Percentiles rank a stretch among this genome's conserved stretches.
phyloP scores from a whole-genome alignment of 805 yeast genomes.

The Yarrowia keelungensis region DNA sequence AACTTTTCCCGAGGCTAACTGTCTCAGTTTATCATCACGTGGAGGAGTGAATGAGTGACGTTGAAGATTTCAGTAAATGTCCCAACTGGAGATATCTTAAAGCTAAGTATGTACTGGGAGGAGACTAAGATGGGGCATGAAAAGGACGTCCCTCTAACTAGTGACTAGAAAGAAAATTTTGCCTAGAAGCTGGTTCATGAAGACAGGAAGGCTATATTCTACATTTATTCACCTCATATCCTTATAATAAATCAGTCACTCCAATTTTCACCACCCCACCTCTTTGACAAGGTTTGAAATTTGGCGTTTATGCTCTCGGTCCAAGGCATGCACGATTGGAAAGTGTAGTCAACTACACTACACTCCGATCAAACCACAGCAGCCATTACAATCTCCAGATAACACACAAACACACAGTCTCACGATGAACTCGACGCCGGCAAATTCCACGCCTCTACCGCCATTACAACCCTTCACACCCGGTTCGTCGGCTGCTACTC shows the following conservation, averaged over 20 bases:
- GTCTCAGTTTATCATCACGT: too few species aligned
- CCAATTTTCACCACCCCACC: background rate
- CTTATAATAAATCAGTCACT: too few species aligned
- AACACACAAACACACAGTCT: background rate
- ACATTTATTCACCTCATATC: too few species aligned
- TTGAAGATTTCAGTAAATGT: too few species aligned
- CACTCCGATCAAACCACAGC: background rate
- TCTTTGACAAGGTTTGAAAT: slow-evolving; percentile 3
- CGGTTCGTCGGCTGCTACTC: slow-evolving; percentile 14
- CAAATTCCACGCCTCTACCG: slow-evolving; percentile 33
- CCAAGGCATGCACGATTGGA: background rate
- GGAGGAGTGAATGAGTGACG: too few species aligned
- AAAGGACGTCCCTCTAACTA: too few species aligned
- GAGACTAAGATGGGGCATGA: too few species aligned
- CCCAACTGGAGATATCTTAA: too few species aligned
- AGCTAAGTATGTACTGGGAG: too few species aligned
- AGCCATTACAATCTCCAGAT: background rate
- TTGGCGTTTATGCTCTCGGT: background rate
- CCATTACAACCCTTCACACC: slow-evolving; percentile 39
- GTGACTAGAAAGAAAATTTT: too few species aligned
- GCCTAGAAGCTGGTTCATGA: too few species aligned
- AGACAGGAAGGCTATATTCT: too few species aligned
- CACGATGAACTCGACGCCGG: slow-evolving; percentile 32
- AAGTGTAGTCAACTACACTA: background rate
- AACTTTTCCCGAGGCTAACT: background rate